Conservation (phyloP, 495 filamentous ascomycete genomes). For the Parachaetomium inaequale region DNA sequence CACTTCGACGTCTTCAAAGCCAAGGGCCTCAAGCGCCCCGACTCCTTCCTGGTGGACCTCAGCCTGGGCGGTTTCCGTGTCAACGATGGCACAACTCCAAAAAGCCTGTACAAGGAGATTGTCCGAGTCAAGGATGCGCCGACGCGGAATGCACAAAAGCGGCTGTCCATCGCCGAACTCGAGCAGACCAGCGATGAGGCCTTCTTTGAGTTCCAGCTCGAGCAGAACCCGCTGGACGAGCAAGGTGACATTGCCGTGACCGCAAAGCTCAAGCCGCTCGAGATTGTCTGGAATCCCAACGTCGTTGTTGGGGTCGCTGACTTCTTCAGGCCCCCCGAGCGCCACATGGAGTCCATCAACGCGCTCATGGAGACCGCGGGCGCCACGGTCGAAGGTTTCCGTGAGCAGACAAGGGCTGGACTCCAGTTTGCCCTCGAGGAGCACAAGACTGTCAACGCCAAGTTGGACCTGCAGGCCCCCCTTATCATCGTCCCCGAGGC, state of each 20-base stretch:
- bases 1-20: constrained; percentile 93
- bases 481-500: constrained; percentile 94
- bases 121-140: constrained; percentile 88
- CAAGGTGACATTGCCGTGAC: constrained; percentile 86
- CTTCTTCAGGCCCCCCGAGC: constrained; percentile 93
- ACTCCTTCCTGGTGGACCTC: constrained; percentile 82
- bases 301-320: constrained; percentile 84
- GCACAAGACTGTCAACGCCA: constrained; percentile 95
- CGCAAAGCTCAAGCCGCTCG: constrained; percentile 88
- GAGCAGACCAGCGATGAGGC: constrained; percentile 60
- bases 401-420: constrained; percentile 92
- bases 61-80: constrained; percentile 89
- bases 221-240: constrained; percentile 91
- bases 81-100: constrained; percentile 91
- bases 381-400: constrained; percentile 87
- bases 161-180: constrained; percentile 60
- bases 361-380: constrained; percentile 92
- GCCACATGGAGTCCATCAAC: constrained; percentile 96
- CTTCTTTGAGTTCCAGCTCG: constrained; percentile 87
- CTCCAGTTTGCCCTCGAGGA: constrained; percentile 94
- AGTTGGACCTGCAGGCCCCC: constrained; percentile 91
- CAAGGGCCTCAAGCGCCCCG: constrained; percentile 78
- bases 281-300: constrained; percentile 93
- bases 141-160: constrained; percentile 45
- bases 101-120: constrained; percentile 87